Base-by-base conservation (phyloP, 352 stramenopile species). In the Chrysophaeum taylorii region DNA sequence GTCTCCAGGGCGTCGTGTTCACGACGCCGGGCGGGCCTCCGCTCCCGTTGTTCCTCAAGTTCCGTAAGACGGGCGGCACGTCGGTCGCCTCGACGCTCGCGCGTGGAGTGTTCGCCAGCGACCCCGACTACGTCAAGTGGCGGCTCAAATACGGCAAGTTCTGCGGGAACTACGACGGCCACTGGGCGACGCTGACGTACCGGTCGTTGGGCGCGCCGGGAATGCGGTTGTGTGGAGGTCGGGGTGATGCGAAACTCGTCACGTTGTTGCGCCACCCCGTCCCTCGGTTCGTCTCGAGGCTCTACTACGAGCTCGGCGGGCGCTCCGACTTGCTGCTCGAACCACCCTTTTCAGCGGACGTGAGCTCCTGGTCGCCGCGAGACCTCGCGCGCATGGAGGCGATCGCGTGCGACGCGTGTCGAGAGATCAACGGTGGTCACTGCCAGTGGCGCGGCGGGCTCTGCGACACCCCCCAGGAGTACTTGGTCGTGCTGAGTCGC, bases 121-220 rank as follows among this genome's bases (percentile, higher is more conserved):
- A 64, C 29, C 16, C 53, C 29, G 29, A 25, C 12, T 64, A 64
- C 53, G 53, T 16, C 12, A 9, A 16, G 15, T 64, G 53, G 53
- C 53, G 53, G 27, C 12, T 16, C 9, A 25, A 12, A 12, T 7
- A 15, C 18, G 12, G 50, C 18, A 61, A 61, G 50, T 61, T 64
- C 53, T 64, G 53, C 53, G 53, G 53, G 27, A 64, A 64, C 53
- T 64, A 64, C 53, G 53, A 64, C 53, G 53, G 53, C 53, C 53
- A 64, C 53, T 64, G 53, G 53, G 53, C 53, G 15, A 64, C 53
- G 15, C 15, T 42, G 9, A 33, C 33, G 4, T 64, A 39, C n/a
- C 27, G 53, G 9, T 14, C n/a, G 4, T 37, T n/a, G 29, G 53
- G 53, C 9, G 15, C 53, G 15, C 27, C 15, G 15, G 53, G 53